Base-by-base conservation (phyloP, 352 stramenopile species). In the Halophytophthora batemanensis region DNA sequence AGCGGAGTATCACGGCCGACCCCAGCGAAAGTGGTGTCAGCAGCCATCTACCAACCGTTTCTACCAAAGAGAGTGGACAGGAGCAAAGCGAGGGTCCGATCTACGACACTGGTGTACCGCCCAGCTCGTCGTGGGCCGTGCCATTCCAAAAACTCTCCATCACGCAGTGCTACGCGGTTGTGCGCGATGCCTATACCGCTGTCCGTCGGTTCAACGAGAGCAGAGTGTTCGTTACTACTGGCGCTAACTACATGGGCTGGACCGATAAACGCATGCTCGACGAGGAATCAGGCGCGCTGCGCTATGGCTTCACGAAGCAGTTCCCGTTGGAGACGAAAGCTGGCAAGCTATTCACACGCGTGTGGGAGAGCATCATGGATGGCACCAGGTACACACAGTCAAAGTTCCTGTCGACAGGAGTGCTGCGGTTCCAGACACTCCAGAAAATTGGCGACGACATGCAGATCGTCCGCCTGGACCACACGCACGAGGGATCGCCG, bases 401-500 rank as follows among this genome's bases (percentile, higher is more conserved):
- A 46, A 55, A 69, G 2, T 71, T 84, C 23, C 62, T 73, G 31
- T 50, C 50, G 17, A 71, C 51, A 15, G 56, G 71, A 2, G 53
- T 46, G 31, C 73, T 59, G 41, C 61, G 59, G 6, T 79, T 72
- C 22, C 44, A 77, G 45, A 68, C 74, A 18, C 47, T 86, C 11
- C 75, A 86, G 46, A 49, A 60, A 3, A 44, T 82, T 28, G 80
- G 74, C 44, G 60, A 82, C 44, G 66, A 84, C 36, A n/a, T 86
- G 6, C 35, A 72, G 18, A 60, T 86, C 29, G 71, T 86, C 19
- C 70, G 68, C 12, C 58, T 70, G 18, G 64, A 84, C 53, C 62
- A 80, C 43, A 55, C 56, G 42, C 67, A 78, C 38, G 49, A 51
- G n/a, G 53, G 23, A 1, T 62, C 81, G n/a, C 53, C 66, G 0